A percentile compares a stretch with the other conserved stretches of the same genome.
Conservation (phyloP, 2,329 filamentous ascomycete genomes). For the Alternaria sp. region DNA sequence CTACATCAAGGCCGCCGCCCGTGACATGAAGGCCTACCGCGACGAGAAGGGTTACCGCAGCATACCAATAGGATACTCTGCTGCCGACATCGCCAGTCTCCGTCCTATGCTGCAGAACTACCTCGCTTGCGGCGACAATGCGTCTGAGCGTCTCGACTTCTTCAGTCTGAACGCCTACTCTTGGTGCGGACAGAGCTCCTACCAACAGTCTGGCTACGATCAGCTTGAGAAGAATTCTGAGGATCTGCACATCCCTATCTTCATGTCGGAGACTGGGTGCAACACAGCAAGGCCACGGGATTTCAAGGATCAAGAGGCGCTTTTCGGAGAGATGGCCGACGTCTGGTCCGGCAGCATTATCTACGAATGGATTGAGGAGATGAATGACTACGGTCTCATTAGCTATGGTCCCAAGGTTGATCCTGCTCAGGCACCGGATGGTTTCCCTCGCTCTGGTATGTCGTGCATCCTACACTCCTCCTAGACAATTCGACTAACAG, state of each 20-base stretch:
- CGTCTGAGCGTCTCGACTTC: constrained; percentile 75
- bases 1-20: constrained; percentile 80
- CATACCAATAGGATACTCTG: constrained; percentile 86
- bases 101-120: constrained; percentile 74
- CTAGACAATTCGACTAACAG: not conserved
- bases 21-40: constrained; percentile 84
- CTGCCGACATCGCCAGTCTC: constrained; percentile 78
- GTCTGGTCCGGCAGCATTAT: constrained; percentile 80
- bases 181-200: constrained; percentile 58
- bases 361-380: constrained; percentile 89
- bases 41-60: constrained; percentile 76
- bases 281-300: constrained; percentile 67
- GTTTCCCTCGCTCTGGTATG: constrained; percentile 67
- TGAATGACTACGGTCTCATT: constrained; percentile 82
- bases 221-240: constrained; percentile 70
- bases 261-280: constrained; percentile 84
- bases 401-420: constrained; percentile 71
- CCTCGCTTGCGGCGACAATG: constrained; percentile 76
- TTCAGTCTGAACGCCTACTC: constrained; percentile 87
- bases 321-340: constrained; percentile 78
- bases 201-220: constrained; percentile 71
- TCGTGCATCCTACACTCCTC: not conserved
- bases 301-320: constrained; percentile 76
- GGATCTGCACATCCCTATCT: constrained; percentile 69
- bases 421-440: constrained; percentile 64